Base-by-base conservation (phyloP, 192 early-diverging fungal species). In the Globomyces pollinis-pini region DNA sequence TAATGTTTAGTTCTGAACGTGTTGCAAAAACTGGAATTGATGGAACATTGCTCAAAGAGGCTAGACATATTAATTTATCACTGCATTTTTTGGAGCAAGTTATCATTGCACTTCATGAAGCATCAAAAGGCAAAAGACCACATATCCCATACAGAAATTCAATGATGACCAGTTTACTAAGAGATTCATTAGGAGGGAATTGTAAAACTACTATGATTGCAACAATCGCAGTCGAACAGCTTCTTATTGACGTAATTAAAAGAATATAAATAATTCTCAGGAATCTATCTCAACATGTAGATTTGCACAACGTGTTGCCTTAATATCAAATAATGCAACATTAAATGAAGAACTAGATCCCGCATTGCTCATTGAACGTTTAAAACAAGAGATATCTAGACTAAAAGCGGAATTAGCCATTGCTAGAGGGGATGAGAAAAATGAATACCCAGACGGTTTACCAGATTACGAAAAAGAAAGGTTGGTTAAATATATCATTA, bases 201-300 rank as follows among this genome's bases (percentile, higher is more conserved):
- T 84, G 82, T 62, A 76, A 73, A 60, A 84, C 82, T 0, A 73
- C 73, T 7, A 83, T 84, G 80, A 69, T 84, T 51, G 76, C 82
- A 1, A 84, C 80, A 1, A 57, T 78, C 3, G 77, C 77, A 0
- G 75, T 72, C 15, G 82, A 84, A 50, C 77, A 77, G 28, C 62
- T 73, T 43, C 67, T 82, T 23, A 77, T 84, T 52, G 82, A 84
- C 50, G 77, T 79, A 66, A 26, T 62, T n/a, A n/a, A n/a, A n/a
- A n/a, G n/a, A n/a, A n/a, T 39, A 4, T 38, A 38, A 11, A 1
- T 33, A 11, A 42, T 47, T 3, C 1, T n/a, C 45, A 79, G 72
- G 82, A 84, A 76, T 79, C 76, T 38, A 83, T 84, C 11, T 80
- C 81, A n/a, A 84, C 80, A 1, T 84, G 82, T 43, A 65, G 82